Conservation (phyloP, 129 eudicot genomes). For the Calendula officinalis region DNA sequence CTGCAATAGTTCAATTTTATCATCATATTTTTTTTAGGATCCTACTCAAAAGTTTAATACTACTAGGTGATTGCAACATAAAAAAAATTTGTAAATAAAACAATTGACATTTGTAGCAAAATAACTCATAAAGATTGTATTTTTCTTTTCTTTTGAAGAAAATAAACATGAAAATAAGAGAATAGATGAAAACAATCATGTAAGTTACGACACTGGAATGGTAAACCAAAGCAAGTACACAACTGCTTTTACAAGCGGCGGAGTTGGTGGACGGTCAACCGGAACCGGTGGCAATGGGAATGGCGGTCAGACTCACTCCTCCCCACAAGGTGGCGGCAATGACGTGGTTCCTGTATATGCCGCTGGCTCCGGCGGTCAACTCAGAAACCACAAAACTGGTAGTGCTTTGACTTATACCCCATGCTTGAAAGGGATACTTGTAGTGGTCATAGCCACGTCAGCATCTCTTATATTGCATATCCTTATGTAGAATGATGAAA, state of each 20-base stretch:
- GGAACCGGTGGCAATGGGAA: constrained; percentile 13
- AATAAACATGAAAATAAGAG: constrained; percentile 6
- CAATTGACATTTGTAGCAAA: background rate
- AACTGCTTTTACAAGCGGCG: background rate
- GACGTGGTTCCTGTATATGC: constrained; percentile 34
- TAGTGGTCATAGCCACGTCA: constrained; percentile 4
- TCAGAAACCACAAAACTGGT: constrained; percentile 21
- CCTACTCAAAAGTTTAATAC: background rate
- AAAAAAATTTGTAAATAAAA: background rate
- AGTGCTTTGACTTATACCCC: constrained; percentile 14
- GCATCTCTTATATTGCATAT: constrained; percentile 24
- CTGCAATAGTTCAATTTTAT: background rate
- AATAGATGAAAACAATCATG: constrained; percentile 14
- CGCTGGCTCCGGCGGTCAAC: constrained; percentile 37
- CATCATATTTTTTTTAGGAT: too few relatives aligned
- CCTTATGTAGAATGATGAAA: background rate
- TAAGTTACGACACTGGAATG: background rate
- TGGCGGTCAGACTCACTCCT: constrained; percentile 6
- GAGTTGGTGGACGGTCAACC: constrained; percentile 18
- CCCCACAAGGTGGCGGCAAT: constrained; percentile 25
- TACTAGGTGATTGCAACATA: background rate
- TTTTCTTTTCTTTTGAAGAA: constrained; percentile 14
- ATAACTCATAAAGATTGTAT: background rate
- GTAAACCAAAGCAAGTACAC: constrained; percentile 29
- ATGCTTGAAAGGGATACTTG: constrained; percentile 1